Conservation (phyloP, 1,284 basidiomycete genomes). For the Moesziomyces globuligerus region DNA sequence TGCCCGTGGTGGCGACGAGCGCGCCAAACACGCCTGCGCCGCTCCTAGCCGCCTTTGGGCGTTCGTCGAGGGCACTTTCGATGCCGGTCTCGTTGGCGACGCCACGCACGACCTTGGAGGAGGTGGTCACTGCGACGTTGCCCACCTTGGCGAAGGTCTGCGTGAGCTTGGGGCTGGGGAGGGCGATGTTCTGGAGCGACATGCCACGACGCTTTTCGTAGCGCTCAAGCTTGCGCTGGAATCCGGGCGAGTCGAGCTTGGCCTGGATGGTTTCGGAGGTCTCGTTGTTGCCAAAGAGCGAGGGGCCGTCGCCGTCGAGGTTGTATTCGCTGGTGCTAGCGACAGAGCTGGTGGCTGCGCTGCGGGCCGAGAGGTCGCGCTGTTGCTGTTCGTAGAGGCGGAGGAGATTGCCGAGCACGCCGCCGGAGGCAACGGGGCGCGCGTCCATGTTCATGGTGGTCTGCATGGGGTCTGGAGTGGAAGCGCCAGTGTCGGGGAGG, state of each 20-base stretch:
- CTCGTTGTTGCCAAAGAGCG: constrained; percentile 5
- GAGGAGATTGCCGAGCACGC: constrained; percentile 65
- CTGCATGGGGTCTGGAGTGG: constrained; percentile 61
- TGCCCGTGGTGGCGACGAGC: constrained; percentile 78
- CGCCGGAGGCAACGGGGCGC: constrained; percentile 53
- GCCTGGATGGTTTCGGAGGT: constrained; percentile 22
- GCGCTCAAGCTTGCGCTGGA: constrained; percentile 17
- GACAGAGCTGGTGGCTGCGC: constrained; percentile 41
- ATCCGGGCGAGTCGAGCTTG: constrained; percentile 26
- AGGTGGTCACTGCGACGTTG: constrained; percentile 30
- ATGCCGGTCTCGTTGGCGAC: constrained; percentile 62
- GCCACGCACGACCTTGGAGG: constrained; percentile 49
- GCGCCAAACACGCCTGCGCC: constrained; percentile 78
- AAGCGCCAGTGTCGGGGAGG: constrained; percentile 53
- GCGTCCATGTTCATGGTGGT: constrained; percentile 60
- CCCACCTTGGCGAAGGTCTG: constrained; percentile 51
- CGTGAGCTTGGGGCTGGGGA: constrained; percentile 40
- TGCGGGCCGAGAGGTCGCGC: constrained; percentile 34
- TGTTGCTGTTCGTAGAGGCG: constrained; percentile 64
- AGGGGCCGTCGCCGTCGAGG: constrained; percentile 11
- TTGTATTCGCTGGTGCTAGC: constrained; percentile 37
- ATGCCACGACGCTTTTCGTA: constrained; percentile 42
- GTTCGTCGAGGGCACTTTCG: constrained; percentile 62
- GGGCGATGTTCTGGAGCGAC: constrained; percentile 23
- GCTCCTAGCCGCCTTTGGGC: constrained; percentile 73